Evolutionary conservation across 306 rosid genomes (phyloP), one percentile per base, ranked within the genome.

Genomic region (Vachellia collinsii): DNA sequence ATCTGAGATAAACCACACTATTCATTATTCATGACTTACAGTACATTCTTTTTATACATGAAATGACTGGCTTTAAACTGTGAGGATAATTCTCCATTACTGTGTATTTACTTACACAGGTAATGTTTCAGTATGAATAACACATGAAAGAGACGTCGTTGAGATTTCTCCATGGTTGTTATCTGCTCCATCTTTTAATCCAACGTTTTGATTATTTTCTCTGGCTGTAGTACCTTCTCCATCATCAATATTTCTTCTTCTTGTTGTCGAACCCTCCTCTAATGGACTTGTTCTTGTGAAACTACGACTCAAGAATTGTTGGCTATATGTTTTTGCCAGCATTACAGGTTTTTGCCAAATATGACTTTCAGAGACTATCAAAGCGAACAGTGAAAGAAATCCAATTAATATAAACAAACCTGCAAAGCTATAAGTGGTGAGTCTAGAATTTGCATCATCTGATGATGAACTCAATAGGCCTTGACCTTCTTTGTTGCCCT

Each of bases 361-460:
- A 6, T 2, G 5, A 20, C 74, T 63, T 48, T 72, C 83, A 4
- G 83, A 80, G 70, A 63, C 44, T 4, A 63, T 1, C 34, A 80
- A 63, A 46, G 83, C 79, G 11, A 73, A 13, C 23, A 80, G 9
- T 19, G 36, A 38, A 43, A 36, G 43, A 34, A 62, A 8, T 20
- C 83, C 79, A 16, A 71, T 80, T 39, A 73, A 53, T 53, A 80
- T 14, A 41, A 80, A 80, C 44, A 72, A 43, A 5, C 83, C 83
- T 8, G 67, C 67, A 73, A 80, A 80, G 74, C 83, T 80, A 38
- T 80, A 39, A 5, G 74, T 11, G 0, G 72, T 62, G 47, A 80
- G 79, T 36, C 36, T 72, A 29, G 70, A 29, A 79, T 23, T 56
- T 7, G 12, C 13, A n/a, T 22, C 16, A 23, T 29, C 39, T 12